Evolutionary conservation across 2,329 filamentous ascomycete species (phyloP), one percentile per base, ranked within the genome.

Genomic region (Chrysoporthe cubensis): DNA sequence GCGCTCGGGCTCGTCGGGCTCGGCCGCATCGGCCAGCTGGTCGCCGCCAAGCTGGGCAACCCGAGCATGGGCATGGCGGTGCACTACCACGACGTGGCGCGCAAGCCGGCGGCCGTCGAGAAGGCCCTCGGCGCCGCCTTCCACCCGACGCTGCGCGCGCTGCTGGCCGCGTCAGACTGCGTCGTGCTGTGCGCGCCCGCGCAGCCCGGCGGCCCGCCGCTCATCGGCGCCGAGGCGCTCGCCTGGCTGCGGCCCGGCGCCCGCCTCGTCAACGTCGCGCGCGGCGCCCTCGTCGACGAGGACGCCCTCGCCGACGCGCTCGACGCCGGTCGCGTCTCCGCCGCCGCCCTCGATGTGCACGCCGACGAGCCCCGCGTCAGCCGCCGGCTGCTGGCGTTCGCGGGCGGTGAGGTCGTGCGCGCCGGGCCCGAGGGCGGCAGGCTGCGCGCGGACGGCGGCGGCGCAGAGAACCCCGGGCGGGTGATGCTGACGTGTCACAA

Each of bases 1-100:
- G 80, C 80, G 0, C 81, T 93, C 0, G 91, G 90, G 0, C 83
- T 93, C 40, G 84, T 94, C 37, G 91, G 91, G 0, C 82, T 93
- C 2, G 91, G 91, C 2, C 88, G 89, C 69, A 88, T 90, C 69
- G 88, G 88, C 2, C 85, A 85, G 71, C 81, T 81, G 46, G 83
- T 93, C 26, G 91, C 88, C 60, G 85, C 84, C 58, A 90, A 89
- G 72, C 76, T 81, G 18, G 80, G 79, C 63, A 73, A 74, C 56
- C 71, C 81, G 0, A 86, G 85, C 0, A 90, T 92, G 71, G 88
- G 86, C 52, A 93, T 93, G 90, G 78, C 82, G 50, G 84, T 93
- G 46, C 78, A 84, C 67, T 92, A 91, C 74, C 82, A 85, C 73
- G 89, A 92, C 75, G 77, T 90, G 0, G 76, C 82, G 58, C 80